Percentiles rank a stretch among this genome's conserved stretches.
phyloP scores from a whole-genome alignment of 768 basidiomycete species.

The Mycena floridula region DNA sequence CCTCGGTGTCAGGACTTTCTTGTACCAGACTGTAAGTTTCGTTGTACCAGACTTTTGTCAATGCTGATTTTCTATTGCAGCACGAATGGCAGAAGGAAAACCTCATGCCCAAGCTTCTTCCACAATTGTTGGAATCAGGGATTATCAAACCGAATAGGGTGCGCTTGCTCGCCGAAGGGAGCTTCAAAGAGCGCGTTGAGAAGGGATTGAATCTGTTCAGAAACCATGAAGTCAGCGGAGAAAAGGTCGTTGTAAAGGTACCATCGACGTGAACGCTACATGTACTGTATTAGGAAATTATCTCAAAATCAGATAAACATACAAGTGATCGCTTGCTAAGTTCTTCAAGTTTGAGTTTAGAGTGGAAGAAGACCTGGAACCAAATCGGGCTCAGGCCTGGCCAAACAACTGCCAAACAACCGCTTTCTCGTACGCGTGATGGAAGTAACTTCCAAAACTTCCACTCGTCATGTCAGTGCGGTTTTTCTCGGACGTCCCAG shows the following conservation, averaged over 20 bases:
- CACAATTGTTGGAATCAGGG: slow-evolving; percentile 29
- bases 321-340: too few species aligned
- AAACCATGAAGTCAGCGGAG: slow-evolving; percentile 41
- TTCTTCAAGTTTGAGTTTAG: too few species aligned
- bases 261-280: too few species aligned
- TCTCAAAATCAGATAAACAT: too few species aligned
- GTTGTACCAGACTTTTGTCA: neutral
- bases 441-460: too few species aligned
- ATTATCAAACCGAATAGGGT: slow-evolving; percentile 36
- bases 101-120: slow-evolving; percentile 40
- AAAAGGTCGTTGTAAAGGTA: slow-evolving; percentile 42
- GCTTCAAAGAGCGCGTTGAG: slow-evolving; percentile 33
- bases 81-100: slow-evolving; percentile 35
- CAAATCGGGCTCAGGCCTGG: too few species aligned
- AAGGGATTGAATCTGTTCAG: slow-evolving; percentile 39
- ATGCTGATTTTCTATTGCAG: slow-evolving; percentile 14
- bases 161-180: slow-evolving; percentile 33
- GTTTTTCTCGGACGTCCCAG: too few species aligned
- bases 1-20: slow-evolving; percentile 34
- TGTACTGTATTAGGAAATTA: too few species aligned
- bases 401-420: too few species aligned
- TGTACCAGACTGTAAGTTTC: slow-evolving; percentile 30
- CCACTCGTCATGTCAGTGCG: too few species aligned
- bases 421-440: too few species aligned
- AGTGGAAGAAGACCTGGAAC: too few species aligned